Evolutionary conservation across 306 rosid species (phyloP), one percentile per base, ranked within the genome.

Genomic region (Argentina anserina): DNA sequence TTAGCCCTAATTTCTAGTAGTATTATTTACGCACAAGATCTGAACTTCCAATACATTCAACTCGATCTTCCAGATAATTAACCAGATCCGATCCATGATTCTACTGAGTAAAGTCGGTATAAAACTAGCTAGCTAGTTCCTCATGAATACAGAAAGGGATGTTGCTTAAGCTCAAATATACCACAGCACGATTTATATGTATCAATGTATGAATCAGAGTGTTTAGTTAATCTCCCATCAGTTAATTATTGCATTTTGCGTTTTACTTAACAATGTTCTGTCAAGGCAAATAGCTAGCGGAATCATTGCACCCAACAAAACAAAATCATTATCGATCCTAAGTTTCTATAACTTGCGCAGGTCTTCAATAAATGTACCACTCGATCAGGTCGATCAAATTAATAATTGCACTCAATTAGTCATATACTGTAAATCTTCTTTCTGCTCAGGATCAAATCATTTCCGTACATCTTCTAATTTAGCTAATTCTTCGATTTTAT

Each of bases 281-380:
- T 75, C 74, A 75, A 79, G 55, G 37, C 81, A 74, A 80, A 21
- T 12, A n/a, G 28, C 73, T 33, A 64, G 66, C 55, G 64, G 65
- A 53, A 83, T 79, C 71, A 83, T 79, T 69, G 73, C 6, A 39
- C 80, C 61, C 68, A 52, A 71, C 74, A 67, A 53, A 21, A 39
- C 47, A 5, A n/a, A n/a, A 43, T 43, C 49, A 55, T 72, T 61
- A 75, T n/a, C n/a, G n/a, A n/a, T 47, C 23, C 53, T 17, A 47
- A 47, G 36, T 33, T 33, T 5, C 36, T 33, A n/a, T n/a, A 33
- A 33, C 53, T 47, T 17, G 53, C 53, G 53, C 53, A 2, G 49
- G 2, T 33, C 1, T 33, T 1, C 4, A 43, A 9, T 6, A 6
- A 39, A 39, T 39, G 42, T 39, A 39, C 9, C 42, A 39, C 42